These are phyloP conservation scores for Postia placenta DNA, from an alignment of 768 basidiomycete species.

Conservation along the genomic window DNA sequence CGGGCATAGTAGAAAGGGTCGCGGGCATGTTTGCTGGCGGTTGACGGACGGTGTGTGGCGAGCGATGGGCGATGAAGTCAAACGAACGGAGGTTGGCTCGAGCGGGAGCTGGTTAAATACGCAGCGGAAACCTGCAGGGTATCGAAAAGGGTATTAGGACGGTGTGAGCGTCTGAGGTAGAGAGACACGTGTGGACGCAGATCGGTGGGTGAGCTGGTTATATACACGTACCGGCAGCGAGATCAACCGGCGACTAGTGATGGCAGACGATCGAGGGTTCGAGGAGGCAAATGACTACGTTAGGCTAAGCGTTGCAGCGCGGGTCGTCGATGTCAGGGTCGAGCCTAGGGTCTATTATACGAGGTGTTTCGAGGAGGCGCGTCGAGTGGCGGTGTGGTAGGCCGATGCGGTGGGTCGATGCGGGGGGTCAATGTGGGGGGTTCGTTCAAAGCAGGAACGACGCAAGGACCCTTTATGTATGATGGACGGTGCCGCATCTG, in stretches of 20 bases:
- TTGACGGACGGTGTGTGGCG: background rate
- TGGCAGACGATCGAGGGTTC: too few relatives aligned
- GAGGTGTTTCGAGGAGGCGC: background rate
- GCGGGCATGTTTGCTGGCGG: conserved; percentile 8
- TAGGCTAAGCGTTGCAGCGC: background rate
- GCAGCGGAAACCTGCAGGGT: background rate
- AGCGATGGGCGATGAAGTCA: background rate
- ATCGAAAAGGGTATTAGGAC: background rate
- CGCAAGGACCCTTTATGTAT: background rate
- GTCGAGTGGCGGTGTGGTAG: background rate
- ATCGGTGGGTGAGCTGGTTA: background rate
- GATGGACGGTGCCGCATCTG: background rate
- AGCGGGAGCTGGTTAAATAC: background rate
- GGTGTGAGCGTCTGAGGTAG: background rate
- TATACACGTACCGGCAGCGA: background rate
- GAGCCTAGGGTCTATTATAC: background rate
- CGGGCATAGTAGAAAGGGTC: conserved; percentile 29
- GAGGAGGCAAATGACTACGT: too few relatives aligned
- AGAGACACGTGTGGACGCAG: background rate
- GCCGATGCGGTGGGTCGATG: too few relatives aligned
- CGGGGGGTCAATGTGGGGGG: too few relatives aligned
- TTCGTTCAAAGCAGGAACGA: background rate
- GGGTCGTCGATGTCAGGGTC: background rate
- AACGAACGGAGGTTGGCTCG: background rate
- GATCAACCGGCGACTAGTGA: too few relatives aligned